Base-by-base conservation (phyloP, 805 yeast genomes). In the Priceomyces melissophilus region DNA sequence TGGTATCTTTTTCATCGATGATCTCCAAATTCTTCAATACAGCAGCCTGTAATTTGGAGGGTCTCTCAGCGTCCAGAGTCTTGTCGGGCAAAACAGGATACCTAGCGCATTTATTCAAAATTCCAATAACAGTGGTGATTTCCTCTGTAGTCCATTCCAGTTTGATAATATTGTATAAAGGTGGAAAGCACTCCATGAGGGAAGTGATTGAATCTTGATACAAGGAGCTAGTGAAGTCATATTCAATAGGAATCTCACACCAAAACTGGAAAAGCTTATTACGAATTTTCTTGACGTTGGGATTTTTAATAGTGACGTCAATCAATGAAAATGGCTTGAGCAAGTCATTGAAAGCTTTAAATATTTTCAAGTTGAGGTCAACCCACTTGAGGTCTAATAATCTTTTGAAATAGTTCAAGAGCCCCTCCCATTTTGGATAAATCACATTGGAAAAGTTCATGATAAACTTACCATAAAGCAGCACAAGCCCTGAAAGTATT, bases 71-170 rank as follows among this genome's bases (percentile, higher is more conserved):
- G 55, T 88, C 96, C 3, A 64, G 57, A 27, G 68, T 68, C 46
- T 69, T 70, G 25, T 69, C 78, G 7, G 88, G 84, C 29, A 87
- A 65, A 10, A 84, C 71, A 1, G 95, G 95, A 57, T 84, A 88
- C 31, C 86, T 66, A 1, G 85, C 78, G 42, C 88, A 79, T 11
- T 80, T 69, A 50, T 78, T 78, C 53, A 91, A 72, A 4, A 81
- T 62, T n/a, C 64, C 65, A 29, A 87, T 58, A n/a, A 84, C 67
- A 15, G 58, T 65, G 32, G 69, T 75, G n/a, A 79, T 66, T 60
- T 57, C 70, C 15, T 41, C 61, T 20, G 48, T 52, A 14, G 64
- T 63, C 32, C 61, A 55, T 20, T 51, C 58, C 2, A 58, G 61
- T 33, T 47, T 17, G 49, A 65, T 49, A 16, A 80, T 54, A 1